Base-by-base conservation (phyloP, 2,329 filamentous ascomycete species). In the Diaporthe citriasiana region DNA sequence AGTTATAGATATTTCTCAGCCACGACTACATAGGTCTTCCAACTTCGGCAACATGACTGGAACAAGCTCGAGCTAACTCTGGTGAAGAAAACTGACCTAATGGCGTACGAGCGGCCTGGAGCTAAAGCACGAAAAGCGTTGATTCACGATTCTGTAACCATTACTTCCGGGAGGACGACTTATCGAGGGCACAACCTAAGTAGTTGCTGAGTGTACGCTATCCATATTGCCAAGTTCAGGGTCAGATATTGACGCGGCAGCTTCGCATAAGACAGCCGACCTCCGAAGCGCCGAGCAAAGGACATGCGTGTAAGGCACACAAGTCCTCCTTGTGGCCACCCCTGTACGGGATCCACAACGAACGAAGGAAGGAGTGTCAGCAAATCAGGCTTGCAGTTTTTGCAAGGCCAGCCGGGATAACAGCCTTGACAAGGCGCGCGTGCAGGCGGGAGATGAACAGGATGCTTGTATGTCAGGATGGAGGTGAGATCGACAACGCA, bases 321-420 rank as follows among this genome's bases (percentile, higher is more conserved):
- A 15, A 40, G 33, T 51, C 15, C 22, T 35, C 30, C 19, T 19
- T 51, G 30, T 22, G 19, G 1, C 15, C 6, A 7, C 47, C 63
- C 63, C 17, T 27, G 47, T 13, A 35, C 8, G 47, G 17, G 33
- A 15, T 33, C 63, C 45, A 51, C 47, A 25, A 9, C n/a, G 33
- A 35, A 40, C 10, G n/a, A 53, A 27, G 47, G 47, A 53, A 40
- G 45, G 9, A 51, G 47, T n/a, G 33, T 30, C 45, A 68, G 33
- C 63, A 53, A 68, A 68, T 68, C 63, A 68, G 15, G 63, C n/a
- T 22, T 68, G 63, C 45, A 68, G 33, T 68, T 4, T 53, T n/a
- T 68, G n/a, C n/a, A 25, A 53, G 63, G 22, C 47, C 63, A 12
- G 33, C 45, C 33, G 63, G 63, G 40, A 53, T 53, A 53, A 53